phyloP scores from a whole-genome alignment of 2,329 filamentous ascomycete species.

The Fusarium sp. region DNA sequence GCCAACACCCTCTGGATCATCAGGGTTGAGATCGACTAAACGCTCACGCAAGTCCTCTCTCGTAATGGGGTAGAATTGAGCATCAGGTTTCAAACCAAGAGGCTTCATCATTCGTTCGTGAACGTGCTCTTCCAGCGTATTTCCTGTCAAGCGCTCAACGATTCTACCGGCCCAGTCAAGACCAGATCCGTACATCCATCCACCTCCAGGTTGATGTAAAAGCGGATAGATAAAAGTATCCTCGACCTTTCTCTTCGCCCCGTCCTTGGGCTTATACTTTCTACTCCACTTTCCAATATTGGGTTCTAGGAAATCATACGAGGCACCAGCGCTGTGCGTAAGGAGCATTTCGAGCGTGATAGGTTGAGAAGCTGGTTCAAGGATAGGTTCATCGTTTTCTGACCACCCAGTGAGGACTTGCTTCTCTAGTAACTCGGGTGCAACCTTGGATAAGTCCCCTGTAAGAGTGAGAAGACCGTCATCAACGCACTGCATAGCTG shows the following conservation, averaged over 20 bases:
- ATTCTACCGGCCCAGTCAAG: constrained; percentile 65
- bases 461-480: constrained; percentile 59
- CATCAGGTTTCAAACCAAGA: constrained; percentile 52
- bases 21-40: constrained; percentile 52
- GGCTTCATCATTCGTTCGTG: constrained; percentile 57
- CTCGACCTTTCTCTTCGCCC: constrained; percentile 50
- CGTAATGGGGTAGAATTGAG: constrained; percentile 53
- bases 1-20: constrained; percentile 51
- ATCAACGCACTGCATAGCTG: constrained; percentile 66
- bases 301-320: constrained; percentile 57
- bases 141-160: constrained; percentile 59
- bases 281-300: constrained; percentile 50
- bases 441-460: constrained; percentile 56
- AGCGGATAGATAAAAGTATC: constrained; percentile 58
- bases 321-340: constrained; percentile 61
- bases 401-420: constrained; percentile 60
- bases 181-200: constrained; percentile 62
- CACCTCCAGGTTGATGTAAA: constrained; percentile 60
- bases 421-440: constrained; percentile 61
- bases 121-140: constrained; percentile 57
- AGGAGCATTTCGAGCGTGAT: constrained; percentile 65
- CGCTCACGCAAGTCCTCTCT: constrained; percentile 50
- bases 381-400: constrained; percentile 52
- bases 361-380: constrained; percentile 47
- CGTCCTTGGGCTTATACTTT: constrained; percentile 40